Evolutionary conservation across 345 rosid genomes (phyloP).

Genomic region (Pugionium cornutum): DNA sequence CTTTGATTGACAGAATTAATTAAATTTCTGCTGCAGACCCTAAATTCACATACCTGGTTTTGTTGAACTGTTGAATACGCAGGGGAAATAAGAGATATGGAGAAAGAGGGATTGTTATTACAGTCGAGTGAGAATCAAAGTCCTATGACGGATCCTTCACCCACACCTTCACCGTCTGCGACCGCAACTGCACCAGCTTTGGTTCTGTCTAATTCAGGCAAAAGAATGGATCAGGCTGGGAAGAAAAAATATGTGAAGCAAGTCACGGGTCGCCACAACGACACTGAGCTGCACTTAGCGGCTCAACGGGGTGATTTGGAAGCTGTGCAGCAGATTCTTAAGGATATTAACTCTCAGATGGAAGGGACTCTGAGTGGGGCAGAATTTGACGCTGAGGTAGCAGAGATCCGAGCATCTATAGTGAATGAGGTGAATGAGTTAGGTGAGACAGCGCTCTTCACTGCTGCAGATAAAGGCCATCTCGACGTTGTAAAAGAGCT

Average conservation of each 20-base stretch:
- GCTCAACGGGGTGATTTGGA: constrained; percentile 86
- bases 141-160: constrained; percentile 52
- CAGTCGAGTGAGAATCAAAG: constrained; percentile 49
- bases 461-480: constrained; percentile 90
- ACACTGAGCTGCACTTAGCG: constrained; percentile 81
- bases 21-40: background rate
- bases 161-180: constrained; percentile 74
- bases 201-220: constrained; percentile 75
- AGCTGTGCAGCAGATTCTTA: constrained; percentile 70
- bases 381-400: constrained; percentile 73
- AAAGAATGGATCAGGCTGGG: constrained; percentile 82
- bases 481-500: constrained; percentile 87
- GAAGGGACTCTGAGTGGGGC: constrained; percentile 63
- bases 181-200: constrained; percentile 78
- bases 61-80: constrained; percentile 13
- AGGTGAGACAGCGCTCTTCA: constrained; percentile 84
- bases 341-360: constrained; percentile 69
- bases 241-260: constrained; percentile 92
- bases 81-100: constrained; percentile 61
- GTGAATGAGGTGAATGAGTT: constrained; percentile 94
- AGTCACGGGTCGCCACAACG: constrained; percentile 86
- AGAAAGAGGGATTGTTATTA: constrained; percentile 51
- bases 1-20: constrained; percentile 20
- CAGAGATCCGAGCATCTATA: constrained; percentile 74
- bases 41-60: constrained; percentile 3